Conservation (phyloP, 352 stramenopile species). For the Phytophthora ohioensis region DNA sequence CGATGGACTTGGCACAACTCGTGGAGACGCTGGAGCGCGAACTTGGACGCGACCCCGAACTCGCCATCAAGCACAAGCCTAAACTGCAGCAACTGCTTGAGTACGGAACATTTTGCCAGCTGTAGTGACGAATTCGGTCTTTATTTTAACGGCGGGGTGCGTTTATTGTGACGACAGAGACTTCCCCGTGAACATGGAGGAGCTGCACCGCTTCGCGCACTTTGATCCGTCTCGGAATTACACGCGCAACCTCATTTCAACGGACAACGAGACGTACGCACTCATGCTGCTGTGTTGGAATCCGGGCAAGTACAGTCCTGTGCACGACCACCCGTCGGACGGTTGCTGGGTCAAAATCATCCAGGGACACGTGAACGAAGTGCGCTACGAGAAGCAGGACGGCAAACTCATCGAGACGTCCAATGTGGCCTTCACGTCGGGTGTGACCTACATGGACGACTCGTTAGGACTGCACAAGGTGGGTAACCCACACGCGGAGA, state of each 20-base stretch:
- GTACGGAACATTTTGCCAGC: constrained; percentile 32
- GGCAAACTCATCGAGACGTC: constrained; percentile 63
- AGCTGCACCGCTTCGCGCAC: constrained; percentile 80
- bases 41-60: constrained; percentile 54
- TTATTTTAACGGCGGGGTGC: not conserved
- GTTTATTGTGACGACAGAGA: constrained; percentile 30
- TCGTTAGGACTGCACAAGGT: constrained; percentile 94
- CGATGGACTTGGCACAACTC: constrained; percentile 56
- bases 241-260: constrained; percentile 95
- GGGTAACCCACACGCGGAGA: constrained; percentile 68
- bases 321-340: constrained; percentile 94
- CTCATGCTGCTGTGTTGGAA: constrained; percentile 96
- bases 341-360: constrained; percentile 93
- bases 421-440: constrained; percentile 65
- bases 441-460: constrained; percentile 93
- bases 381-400: constrained; percentile 78
- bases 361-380: constrained; percentile 89
- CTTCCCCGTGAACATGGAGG: constrained; percentile 61
- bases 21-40: constrained; percentile 63
- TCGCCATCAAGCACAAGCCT: constrained; percentile 70
- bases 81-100: constrained; percentile 66
- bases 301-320: constrained; percentile 86
- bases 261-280: constrained; percentile 93
- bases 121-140: not conserved
- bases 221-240: constrained; percentile 91